phyloP scores from a whole-genome alignment of 2,329 filamentous ascomycete species.

The Mycogone perniciosa region DNA sequence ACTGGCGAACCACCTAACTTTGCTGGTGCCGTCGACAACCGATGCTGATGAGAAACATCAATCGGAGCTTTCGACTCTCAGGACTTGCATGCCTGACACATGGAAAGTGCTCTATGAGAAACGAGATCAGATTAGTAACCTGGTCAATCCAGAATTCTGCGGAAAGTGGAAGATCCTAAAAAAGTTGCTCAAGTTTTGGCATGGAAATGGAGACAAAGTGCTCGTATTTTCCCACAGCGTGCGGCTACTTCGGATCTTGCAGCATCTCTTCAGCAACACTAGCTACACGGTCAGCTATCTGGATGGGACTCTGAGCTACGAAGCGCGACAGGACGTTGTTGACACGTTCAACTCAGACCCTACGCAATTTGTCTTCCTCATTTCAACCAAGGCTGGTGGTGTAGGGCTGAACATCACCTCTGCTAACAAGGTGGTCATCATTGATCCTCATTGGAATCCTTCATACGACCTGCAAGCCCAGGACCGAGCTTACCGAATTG shows the following conservation, averaged over 20 bases:
- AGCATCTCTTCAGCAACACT: constrained; percentile 79
- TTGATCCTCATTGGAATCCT: constrained; percentile 98
- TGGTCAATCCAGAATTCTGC: constrained; percentile 84
- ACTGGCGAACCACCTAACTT: constrained; percentile 84
- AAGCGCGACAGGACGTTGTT: constrained; percentile 74
- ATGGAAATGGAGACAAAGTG: constrained; percentile 85
- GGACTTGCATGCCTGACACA: constrained; percentile 64
- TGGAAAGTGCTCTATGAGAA: constrained; percentile 71
- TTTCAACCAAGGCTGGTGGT: constrained; percentile 88
- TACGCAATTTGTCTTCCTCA: constrained; percentile 86
- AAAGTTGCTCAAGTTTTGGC: constrained; percentile 84
- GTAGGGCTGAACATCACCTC: constrained; percentile 95
- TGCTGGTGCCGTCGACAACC: constrained; percentile 63
- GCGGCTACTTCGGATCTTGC: constrained; percentile 73
- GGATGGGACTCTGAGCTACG: constrained; percentile 76
- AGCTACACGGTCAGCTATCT: constrained; percentile 88
- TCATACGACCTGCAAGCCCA: constrained; percentile 92
- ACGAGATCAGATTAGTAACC: constrained; percentile 71
- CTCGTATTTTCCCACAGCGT: constrained; percentile 93
- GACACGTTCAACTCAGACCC: constrained; percentile 89
- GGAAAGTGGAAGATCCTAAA: constrained; percentile 94
- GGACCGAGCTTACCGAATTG: constrained; percentile 92
- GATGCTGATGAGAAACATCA: constrained; percentile 67
- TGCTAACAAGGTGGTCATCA: constrained; percentile 95
- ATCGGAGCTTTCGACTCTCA: constrained; percentile 68